Base-by-base conservation (phyloP, 306 rosid genomes). In the Neltuma alba region DNA sequence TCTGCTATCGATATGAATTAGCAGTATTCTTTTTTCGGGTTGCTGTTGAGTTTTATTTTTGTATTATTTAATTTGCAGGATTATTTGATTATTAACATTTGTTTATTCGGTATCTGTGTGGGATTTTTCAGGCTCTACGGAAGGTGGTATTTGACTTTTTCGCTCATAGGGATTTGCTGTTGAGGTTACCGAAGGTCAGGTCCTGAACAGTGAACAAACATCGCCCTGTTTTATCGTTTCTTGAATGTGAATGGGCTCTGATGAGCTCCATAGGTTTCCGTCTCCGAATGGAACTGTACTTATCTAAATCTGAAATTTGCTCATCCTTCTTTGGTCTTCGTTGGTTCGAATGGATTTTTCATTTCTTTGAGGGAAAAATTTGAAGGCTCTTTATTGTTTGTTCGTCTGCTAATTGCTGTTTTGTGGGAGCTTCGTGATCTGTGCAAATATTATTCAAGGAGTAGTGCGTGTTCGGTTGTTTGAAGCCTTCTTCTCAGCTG, bases 121-220 rank as follows among this genome's bases (percentile, higher is more conserved):
- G 85, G 83, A 80, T 80, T 90, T 91, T 83, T 72, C 94, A 89
- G 94, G 88, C 93, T 78, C 84, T 81, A 86, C 91, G 86, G 88
- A 88, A 86, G 90, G 88, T 80, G 89, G 90, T 45, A 44, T 85
- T 89, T 90, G 96, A 87, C 94, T 91, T 91, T 83, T 31, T 14
- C 2, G 2, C 4, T 10, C 63, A 23, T 57, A 23, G 63, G 63
- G 86, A 48, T 77, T 77, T 47, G 66, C 48, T 79, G 41, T 81
- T 38, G 81, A 74, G 64, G 36, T 31, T 78, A 82, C 54, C 77
- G 54, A 73, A 62, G 84, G 84, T 78, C 85, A 82, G 83, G 86
- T 70, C 66, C 79, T 74, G 75, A 66, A 20, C 27, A 21, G 20
- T 21, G 60, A 30, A 75, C 79, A 70, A 82, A 62, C 48, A 76